Evolutionary conservation across 1,284 basidiomycete species (phyloP), one percentile per base, ranked within the genome.

Genomic region (Amylostereum areolatum): DNA sequence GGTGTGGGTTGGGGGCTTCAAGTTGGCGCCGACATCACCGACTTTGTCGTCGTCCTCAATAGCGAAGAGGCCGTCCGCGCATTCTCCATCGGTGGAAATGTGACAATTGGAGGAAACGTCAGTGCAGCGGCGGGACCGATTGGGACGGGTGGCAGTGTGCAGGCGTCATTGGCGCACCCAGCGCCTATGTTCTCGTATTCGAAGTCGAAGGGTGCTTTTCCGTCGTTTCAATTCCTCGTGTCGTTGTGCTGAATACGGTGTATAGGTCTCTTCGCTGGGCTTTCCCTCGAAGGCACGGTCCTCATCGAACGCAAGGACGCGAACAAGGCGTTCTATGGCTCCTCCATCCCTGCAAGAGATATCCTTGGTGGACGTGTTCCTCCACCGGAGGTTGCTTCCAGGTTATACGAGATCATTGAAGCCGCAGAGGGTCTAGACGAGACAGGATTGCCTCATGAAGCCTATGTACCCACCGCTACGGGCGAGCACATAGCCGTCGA

Each of bases 171-270:
- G 43, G 86, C 91, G 18, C 92, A 96, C 66, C 94, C 96, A 0
- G 86, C 96, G 9, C 95, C 95, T 1, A 94, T 98, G 87, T 99
- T 97, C 71, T 92, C 91, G 56, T 98, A 98, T 69, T 94, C 89
- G 24, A 90, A 95, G 67, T 93, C 89, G 9, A 95, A 94, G 71
- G 93, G 92, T 90, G 58, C 44, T 78, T 63, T 10, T 45, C 12
- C 40, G 18, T 18, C 18, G 18, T 18, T 18, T 18, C 18, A 18
- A 3, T 36, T 18, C 37, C 34, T 35, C 18, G n/a, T 32, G 4
- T 43, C 24, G 18, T 47, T 36, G n/a, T 40, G 4, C 3, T 31
- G 32, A 29, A 43, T 18, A 48, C 30, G 42, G 39, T 43, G 42
- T 33, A 39, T 62, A 92, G 94, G 95, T 55, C 77, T 99, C 40